phyloP scores from a whole-genome alignment of 139 green algal species.

The Chlamydomonas applanata region DNA sequence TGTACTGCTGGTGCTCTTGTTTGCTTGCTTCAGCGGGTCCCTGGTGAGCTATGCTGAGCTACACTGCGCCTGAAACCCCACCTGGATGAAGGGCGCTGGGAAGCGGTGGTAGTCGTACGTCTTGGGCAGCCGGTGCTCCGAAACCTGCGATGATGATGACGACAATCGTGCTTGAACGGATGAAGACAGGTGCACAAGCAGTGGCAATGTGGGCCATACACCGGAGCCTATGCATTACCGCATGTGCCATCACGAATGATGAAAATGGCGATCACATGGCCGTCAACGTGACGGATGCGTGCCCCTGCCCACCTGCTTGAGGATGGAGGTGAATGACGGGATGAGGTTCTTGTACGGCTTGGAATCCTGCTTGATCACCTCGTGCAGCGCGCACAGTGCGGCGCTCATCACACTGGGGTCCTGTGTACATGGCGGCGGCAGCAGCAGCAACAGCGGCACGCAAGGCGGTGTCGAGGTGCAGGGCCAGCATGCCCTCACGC shows the following conservation, averaged over 20 bases:
- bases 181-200: too few relatives aligned
- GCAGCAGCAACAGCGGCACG: too few relatives aligned
- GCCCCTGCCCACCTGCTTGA: conserved; percentile 80
- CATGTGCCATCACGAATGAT: too few relatives aligned
- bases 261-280: too few relatives aligned
- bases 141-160: conserved; percentile 43
- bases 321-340: conserved; percentile 87
- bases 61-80: too few relatives aligned
- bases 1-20: too few relatives aligned
- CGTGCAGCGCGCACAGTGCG: conserved; percentile 86
- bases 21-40: background rate
- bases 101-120: conserved; percentile 92
- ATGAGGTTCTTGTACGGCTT: conserved; percentile 83
- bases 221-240: too few relatives aligned
- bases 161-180: too few relatives aligned
- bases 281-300: background rate
- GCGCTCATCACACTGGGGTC: conserved; percentile 95
- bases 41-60: background rate
- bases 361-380: conserved; percentile 64
- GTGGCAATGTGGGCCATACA: too few relatives aligned
- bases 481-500: too few relatives aligned
- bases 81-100: conserved; percentile 97
- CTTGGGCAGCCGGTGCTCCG: conserved; percentile 87
- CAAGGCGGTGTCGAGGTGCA: too few relatives aligned
- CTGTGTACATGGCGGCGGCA: conserved; percentile 42